Evolutionary conservation across 768 basidiomycete genomes (phyloP).

Genomic region (Neoboletus brunneissimus): DNA sequence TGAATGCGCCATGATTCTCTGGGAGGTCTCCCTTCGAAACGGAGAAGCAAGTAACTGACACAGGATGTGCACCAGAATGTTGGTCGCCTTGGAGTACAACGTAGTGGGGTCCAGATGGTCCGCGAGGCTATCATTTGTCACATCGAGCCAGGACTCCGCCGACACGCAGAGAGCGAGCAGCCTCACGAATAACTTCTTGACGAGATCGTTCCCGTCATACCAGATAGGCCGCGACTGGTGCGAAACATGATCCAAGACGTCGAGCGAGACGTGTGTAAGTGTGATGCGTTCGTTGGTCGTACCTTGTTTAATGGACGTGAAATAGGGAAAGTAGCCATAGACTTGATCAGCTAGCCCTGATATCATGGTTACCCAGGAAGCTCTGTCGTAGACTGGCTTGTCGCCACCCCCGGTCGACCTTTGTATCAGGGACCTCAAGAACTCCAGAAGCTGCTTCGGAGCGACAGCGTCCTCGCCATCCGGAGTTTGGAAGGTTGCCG

Average conservation of each 20-base stretch:
- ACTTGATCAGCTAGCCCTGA: slow-evolving; percentile 52
- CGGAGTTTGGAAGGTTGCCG: slow-evolving; percentile 33
- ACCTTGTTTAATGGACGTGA: slow-evolving; percentile 49
- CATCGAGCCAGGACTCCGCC: slow-evolving; percentile 59
- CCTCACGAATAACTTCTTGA: slow-evolving; percentile 48
- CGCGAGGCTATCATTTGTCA: slow-evolving; percentile 37
- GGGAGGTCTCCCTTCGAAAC: slow-evolving; percentile 18
- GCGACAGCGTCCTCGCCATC: slow-evolving; percentile 23
- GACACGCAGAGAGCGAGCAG: slow-evolving; percentile 53
- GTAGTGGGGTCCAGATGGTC: slow-evolving; percentile 44
- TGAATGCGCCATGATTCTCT: slow-evolving; percentile 18
- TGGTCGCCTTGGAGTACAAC: slow-evolving; percentile 47
- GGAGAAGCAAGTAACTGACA: slow-evolving; percentile 31
- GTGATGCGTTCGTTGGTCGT: slow-evolving; percentile 56
- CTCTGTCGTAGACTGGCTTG: slow-evolving; percentile 35
- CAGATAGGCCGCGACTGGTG: slow-evolving; percentile 51
- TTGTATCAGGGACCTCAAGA: slow-evolving; percentile 39
- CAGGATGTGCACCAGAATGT: slow-evolving; percentile 44
- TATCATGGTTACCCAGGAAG: slow-evolving; percentile 50
- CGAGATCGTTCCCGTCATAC: slow-evolving; percentile 41
- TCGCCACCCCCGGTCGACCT: slow-evolving; percentile 34
- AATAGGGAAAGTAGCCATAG: slow-evolving; percentile 53
- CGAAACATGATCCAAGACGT: slow-evolving; percentile 52
- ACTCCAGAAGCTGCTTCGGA: slow-evolving; percentile 42
- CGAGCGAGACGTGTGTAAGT: slow-evolving; percentile 52